Evolutionary conservation across 2,329 filamentous ascomycete species (phyloP).

Genomic region (Gliomastix tumulicola): DNA sequence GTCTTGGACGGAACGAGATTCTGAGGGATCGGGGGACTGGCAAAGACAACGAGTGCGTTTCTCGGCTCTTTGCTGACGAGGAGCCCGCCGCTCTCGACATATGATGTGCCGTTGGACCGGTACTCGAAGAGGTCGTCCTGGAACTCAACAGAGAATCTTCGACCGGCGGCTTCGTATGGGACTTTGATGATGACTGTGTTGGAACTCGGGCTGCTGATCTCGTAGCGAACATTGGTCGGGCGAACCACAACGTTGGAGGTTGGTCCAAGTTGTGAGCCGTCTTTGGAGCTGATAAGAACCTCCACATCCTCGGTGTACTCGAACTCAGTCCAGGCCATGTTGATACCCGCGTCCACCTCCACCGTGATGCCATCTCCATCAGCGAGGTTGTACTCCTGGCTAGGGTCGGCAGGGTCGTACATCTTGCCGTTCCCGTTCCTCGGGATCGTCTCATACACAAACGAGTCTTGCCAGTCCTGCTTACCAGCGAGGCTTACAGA

Average conservation of each 20-base stretch:
- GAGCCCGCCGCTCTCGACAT: constrained; percentile 9
- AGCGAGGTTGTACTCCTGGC: constrained; percentile 6
- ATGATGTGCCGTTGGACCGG: constrained; percentile 9
- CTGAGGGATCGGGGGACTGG: constrained; percentile 11
- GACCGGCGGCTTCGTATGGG: constrained; percentile 11
- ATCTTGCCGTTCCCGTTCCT: constrained; percentile 20
- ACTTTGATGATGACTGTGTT: constrained; percentile 12
- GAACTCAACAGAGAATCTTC: constrained; percentile 17
- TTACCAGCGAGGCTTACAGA: constrained; percentile 1
- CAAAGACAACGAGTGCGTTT: constrained; percentile 17
- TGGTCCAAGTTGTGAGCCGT: constrained; percentile 5
- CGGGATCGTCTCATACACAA: constrained; percentile 22
- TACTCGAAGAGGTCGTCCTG: constrained; percentile 15
- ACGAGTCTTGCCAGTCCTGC: constrained; percentile 11
- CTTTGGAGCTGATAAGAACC: constrained; percentile 12
- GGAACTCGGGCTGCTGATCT: constrained; percentile 9
- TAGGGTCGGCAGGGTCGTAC: constrained; percentile 9
- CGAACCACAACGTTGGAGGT: constrained; percentile 14
- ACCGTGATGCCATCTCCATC: constrained; percentile 17
- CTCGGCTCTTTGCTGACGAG: constrained; percentile 15
- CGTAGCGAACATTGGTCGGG: constrained; percentile 11
- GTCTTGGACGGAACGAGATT: constrained; percentile 10
- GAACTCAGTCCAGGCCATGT: constrained; percentile 23
- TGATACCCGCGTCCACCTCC: constrained; percentile 15
- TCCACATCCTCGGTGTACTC: constrained; percentile 12